Base-by-base conservation (phyloP, 257 asterid species). In the Solanum rostratum region DNA sequence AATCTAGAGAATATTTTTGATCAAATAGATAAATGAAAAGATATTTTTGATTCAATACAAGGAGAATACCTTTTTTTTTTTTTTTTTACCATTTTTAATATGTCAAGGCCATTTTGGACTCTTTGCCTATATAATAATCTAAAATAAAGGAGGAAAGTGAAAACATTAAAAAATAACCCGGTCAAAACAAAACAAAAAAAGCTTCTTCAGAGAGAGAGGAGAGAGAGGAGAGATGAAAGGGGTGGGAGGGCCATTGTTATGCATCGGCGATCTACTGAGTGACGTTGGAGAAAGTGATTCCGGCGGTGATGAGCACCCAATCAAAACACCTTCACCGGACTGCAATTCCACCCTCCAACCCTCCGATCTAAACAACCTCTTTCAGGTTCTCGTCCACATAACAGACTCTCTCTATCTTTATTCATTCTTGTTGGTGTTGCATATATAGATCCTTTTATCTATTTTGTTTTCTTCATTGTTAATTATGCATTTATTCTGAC, bases 241-340 rank as follows among this genome's bases (percentile, higher is more conserved):
- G 24, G 93, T 93, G 22, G 97, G 97, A 16, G 98, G 98, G 1
- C 98, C 98, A 7, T 91, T 94, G 81, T 85, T 93, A 83, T 94
- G 95, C 94, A 93, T 94, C 87, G 91, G 94, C 91, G 97, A 95
- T 93, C 93, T 95, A 76, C 93, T 93, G 52, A 90, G 87, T 81
- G 98, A 94, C 84, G 90, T 95, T 85, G 94, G 92, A 22, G 94
- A 92, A 71, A 41, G 16, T 43, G 41, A 46, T n/a, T 37, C 55
- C 27, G 60, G n/a, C 63, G 49, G 18, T 24, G 79, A 82, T 20
- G 59, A 73, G 13, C 50, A 57, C 3, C 30, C 85, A 66, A 82
- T 24, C 62, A 65, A 27, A 29, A 76, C 59, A 74, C 59, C 81
- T 46, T 14, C 57, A 74, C 59, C 85, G 27, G 83, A 80, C 13